These are phyloP conservation scores for Symbiodinium pilosum DNA, from an alignment of 73 alveolate species.

Conservation along the genomic window DNA sequence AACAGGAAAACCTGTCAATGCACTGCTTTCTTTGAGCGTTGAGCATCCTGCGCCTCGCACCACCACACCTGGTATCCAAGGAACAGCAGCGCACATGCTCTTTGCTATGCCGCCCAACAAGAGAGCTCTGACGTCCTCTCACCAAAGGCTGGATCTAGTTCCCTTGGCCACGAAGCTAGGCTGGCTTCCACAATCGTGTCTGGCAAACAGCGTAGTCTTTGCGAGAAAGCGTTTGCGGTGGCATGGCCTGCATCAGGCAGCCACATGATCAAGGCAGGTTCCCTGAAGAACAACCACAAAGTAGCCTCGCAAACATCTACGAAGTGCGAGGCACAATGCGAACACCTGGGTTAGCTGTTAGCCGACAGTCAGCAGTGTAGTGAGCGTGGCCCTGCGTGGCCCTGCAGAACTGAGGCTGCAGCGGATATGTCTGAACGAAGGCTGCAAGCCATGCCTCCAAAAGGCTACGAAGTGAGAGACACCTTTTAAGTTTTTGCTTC, in stretches of 20 bases:
- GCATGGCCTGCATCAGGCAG: background rate
- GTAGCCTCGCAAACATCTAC: slow-evolving; percentile 59
- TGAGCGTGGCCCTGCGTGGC: too few species aligned
- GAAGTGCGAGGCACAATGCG: slow-evolving; percentile 66
- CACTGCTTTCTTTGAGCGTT: background rate
- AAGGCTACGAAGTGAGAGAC: too few species aligned
- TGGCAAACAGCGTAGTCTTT: slow-evolving; percentile 12
- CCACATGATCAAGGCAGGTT: background rate
- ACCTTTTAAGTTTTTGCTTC: too few species aligned
- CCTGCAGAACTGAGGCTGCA: background rate
- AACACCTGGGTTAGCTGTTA: background rate
- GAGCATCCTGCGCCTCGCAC: slow-evolving; percentile 49
- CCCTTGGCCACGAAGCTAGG: background rate
- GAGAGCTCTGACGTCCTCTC: too few species aligned
- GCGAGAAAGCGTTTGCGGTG: slow-evolving; percentile 39
- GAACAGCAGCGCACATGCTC: background rate
- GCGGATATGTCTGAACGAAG: slow-evolving; percentile 54
- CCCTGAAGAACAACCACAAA: background rate
- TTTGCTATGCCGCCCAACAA: too few species aligned
- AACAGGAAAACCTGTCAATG: background rate
- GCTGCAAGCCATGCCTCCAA: slow-evolving; percentile 78
- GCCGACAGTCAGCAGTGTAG: too few species aligned
- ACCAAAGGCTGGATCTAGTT: too few species aligned
- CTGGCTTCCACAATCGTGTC: background rate
- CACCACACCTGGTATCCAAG: slow-evolving; percentile 54